Conservation (phyloP, 2,329 filamentous ascomycete species). For the Claviceps cyperi region DNA sequence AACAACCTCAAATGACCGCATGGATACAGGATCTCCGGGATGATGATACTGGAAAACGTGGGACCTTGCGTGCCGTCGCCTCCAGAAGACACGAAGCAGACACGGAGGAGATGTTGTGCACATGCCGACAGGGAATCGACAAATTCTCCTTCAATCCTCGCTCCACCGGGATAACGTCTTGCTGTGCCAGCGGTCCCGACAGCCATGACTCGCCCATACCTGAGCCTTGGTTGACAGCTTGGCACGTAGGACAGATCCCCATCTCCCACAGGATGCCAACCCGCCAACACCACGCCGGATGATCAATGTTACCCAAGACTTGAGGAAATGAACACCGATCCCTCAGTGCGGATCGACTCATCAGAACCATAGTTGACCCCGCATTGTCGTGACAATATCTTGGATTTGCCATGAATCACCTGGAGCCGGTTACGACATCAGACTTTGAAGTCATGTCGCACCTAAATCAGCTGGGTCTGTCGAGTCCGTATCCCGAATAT, state of each 20-base stretch:
- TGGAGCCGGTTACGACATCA: not conserved
- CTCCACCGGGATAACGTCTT: not conserved
- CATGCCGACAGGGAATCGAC: not conserved
- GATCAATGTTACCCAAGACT: not conserved
- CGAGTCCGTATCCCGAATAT: conserved; percentile 9
- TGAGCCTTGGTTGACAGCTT: not conserved
- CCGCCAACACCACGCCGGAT: not conserved
- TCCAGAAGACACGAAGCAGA: not conserved
- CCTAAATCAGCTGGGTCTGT: conserved; percentile 13
- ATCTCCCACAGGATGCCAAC: not conserved
- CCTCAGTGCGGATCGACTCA: not conserved
- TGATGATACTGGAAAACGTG: not conserved
- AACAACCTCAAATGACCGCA: not conserved
- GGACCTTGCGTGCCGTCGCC: not conserved
- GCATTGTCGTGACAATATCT: not conserved
- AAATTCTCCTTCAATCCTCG: not conserved
- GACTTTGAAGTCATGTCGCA: not conserved
- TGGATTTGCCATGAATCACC: not conserved
- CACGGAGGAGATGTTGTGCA: not conserved
- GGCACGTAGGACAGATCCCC: not conserved
- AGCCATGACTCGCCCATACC: not conserved
- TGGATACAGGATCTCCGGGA: not conserved
- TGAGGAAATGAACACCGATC: not conserved
- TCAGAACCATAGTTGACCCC: not conserved
- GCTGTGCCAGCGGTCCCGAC: not conserved